Evolutionary conservation across 176 grass and related monocot species (phyloP), one percentile per base, ranked within the genome.

Genomic region (Musa troglodytarum): DNA sequence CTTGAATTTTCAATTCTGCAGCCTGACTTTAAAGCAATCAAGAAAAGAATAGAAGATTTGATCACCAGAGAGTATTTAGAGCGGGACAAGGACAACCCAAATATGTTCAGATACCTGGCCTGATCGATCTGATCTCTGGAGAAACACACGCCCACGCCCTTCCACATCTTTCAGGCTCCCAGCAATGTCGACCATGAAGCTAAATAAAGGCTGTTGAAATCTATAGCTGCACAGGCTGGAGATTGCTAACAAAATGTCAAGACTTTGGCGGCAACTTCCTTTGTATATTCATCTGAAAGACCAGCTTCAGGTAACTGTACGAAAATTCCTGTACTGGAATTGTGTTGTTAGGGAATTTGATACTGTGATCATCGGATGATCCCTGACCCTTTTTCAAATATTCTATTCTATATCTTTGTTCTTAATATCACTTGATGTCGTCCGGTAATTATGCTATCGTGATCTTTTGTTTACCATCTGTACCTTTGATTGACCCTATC

Each of bases 21-120:
- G 90, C 90, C 90, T 16, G 90, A 92, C 76, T 89, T 92, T 21
- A 92, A 89, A 80, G 90, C 86, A 52, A 92, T 92, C 54, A 92
- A 92, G 79, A 92, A 92, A 78, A 29, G 90, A 50, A 92, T 92
- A 14, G 90, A 92, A 71, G 90, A 92, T 84, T 79, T 92, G 52
- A 92, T 92, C 69, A 84, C 90, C 10, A 86, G 86, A 77, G 90
- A 92, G 66, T 92, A 92, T 78, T 55, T 89, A 73, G 90, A 92
- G 82, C 73, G 90, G 0, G 90, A 92, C 63, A 92, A 89, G 81
- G 86, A 92, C 56, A 89, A 92, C 10, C 81, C 86, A 0, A 89
- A 92, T 19, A 55, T 77, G 57, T 92, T 86, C 90, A 92, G 82
- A 92, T 92, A 92, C 53, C 85, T 92, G 69, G 90, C 90, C 25